phyloP scores from a whole-genome alignment of 129 eudicot species.

The sunflower (Helianthus annuus) region HanXRQr2.0-SUNRISE NC_035448.2:107147389-107147888 shows the following conservation, averaged over 20 bases:
- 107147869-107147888: slow-evolving; percentile 12
- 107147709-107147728: slow-evolving; percentile 38
- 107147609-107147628: slow-evolving; percentile 60
- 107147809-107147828: slow-evolving; percentile 33
- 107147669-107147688: not conserved
- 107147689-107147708: slow-evolving; percentile 25
- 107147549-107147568: slow-evolving; percentile 51
- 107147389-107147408: not conserved
- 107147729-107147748: slow-evolving; percentile 32
- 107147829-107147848: not conserved
- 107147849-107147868: slow-evolving; percentile 8
- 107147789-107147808: slow-evolving; percentile 76
- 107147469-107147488: not conserved
- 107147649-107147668: not conserved
- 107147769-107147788: slow-evolving; percentile 65
- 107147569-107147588: slow-evolving; percentile 46
- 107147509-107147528: slow-evolving; percentile 44
- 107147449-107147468: not conserved
- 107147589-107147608: slow-evolving; percentile 41
- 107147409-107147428: not conserved
- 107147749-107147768: slow-evolving; percentile 50
- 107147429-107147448: slow-evolving; percentile 1
- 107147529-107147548: slow-evolving; percentile 53
- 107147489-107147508: slow-evolving; percentile 71
- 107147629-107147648: slow-evolving; percentile 5